Evolutionary conservation across 164 flowering plant species (phyloP), one percentile per base, ranked within the genome.

Genomic region (Vitis riparia): DNA sequence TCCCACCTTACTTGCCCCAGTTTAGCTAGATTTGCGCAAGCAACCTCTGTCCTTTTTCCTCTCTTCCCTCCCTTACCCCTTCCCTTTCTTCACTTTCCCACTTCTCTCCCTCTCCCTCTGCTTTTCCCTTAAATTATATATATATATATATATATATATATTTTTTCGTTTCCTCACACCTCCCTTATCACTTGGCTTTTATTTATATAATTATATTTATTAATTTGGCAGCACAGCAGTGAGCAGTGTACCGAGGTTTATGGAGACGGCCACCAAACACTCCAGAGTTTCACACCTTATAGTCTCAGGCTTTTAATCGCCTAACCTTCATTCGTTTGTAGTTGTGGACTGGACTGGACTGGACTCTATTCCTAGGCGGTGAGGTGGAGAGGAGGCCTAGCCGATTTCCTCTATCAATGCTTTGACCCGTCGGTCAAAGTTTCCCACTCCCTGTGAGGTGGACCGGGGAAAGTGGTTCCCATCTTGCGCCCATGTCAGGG

Each of bases 11-110:
- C 69, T 68, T 73, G 68, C 50, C 11, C 65, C 50, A 68, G 75
- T 60, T 70, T 74, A 76, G 85, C 87, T 80, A 84, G 83, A 82
- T 82, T 82, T 82, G 85, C 84, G 78, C 85, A 82, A 84, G 77
- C 87, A 80, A 74, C 62, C 67, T 65, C 75, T 76, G 78, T 76
- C 75, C 60, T 65, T 48, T 59, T 19, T 65, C 57, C 29, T 65
- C 73, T 66, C 19, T 15, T 64, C 23, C 10, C 17, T n/a, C 17
- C 68, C 67, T 51, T 71, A 16, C 15, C 50, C 44, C 44, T 32
- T 66, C 13, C 67, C 68, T 73, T 68, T 49, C 49, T n/a, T n/a
- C 47, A 19, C 64, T 19, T 48, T 60, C 47, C 9, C 9, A 17
- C 14, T 6, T 44, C 62, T 56, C 69, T 63, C 37, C 56, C 23